Conservation (phyloP, 2,329 filamentous ascomycete species). For the Nemania sp. region DNA sequence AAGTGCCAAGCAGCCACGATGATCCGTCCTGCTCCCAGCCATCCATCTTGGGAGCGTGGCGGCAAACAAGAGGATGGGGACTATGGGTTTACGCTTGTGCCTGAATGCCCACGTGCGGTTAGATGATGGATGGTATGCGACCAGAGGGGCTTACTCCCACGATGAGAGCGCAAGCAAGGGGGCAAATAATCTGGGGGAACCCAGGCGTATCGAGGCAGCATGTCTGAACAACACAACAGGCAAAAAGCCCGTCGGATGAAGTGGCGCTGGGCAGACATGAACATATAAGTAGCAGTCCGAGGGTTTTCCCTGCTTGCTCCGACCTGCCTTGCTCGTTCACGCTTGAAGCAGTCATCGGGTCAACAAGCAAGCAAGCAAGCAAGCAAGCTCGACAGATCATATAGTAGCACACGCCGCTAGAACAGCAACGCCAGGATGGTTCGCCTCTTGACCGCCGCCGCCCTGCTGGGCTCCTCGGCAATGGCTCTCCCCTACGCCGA, state of each 20-base stretch:
- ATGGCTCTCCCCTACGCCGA: constrained; percentile 38
- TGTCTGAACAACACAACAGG: constrained; percentile 17
- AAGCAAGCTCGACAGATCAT: background rate
- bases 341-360: constrained; percentile 4
- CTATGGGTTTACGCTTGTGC: constrained; percentile 20
- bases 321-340: constrained; percentile 14
- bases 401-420: background rate
- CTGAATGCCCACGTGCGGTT: constrained; percentile 20
- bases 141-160: constrained; percentile 1
- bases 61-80: constrained; percentile 8
- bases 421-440: constrained; percentile 32
- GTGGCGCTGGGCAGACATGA: constrained; percentile 10
- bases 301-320: background rate
- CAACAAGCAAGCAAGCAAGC: background rate
- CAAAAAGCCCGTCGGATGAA: constrained; percentile 15
- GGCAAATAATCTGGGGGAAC: constrained; percentile 14
- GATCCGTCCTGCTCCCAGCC: constrained; percentile 7
- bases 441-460: constrained; percentile 34
- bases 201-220: background rate
- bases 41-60: constrained; percentile 8
- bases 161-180: background rate
- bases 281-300: constrained; percentile 21
- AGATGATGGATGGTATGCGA: constrained; percentile 9
- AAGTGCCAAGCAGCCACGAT: constrained; percentile 23
- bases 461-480: constrained; percentile 43